Evolutionary conservation across 176 grass and related monocot species (phyloP).

Genomic region (Oryza coarctata): DNA sequence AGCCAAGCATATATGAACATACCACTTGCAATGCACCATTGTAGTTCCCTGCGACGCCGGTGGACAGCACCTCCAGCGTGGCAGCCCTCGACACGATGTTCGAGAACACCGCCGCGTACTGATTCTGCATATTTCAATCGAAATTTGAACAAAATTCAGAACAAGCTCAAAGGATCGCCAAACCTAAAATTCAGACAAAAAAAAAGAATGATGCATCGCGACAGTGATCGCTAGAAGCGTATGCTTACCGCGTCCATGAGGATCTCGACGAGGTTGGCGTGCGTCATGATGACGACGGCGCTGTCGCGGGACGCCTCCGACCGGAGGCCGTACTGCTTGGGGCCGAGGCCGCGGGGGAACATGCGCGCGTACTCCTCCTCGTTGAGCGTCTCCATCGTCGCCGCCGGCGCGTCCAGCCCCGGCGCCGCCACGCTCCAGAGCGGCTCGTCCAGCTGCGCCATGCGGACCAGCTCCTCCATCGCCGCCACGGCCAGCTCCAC

Average conservation of each 20-base stretch:
- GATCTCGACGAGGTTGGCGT: conserved; percentile 89
- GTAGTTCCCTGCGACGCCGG: conserved; percentile 85
- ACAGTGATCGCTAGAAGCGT: not conserved
- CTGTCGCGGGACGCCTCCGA: conserved; percentile 82
- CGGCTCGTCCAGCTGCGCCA: conserved; percentile 74
- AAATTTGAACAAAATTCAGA: not conserved
- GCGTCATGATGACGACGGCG: conserved; percentile 89
- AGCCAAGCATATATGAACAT: not conserved
- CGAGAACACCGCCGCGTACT: conserved; percentile 79
- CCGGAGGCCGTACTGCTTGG: conserved; percentile 70
- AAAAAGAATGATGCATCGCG: no score
- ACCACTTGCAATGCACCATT: conserved; percentile 96
- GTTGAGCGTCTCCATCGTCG: conserved; percentile 39
- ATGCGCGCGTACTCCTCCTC: conserved; percentile 80
- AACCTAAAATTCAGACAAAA: not conserved
- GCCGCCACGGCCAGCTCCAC: conserved; percentile 90
- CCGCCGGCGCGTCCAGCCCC: conserved; percentile 20
- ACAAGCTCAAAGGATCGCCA: not conserved
- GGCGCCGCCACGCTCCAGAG: conserved; percentile 42
- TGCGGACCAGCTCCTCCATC: conserved; percentile 91
- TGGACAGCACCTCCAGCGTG: conserved; percentile 83
- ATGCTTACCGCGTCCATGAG: conserved; percentile 90
- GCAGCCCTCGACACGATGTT: conserved; percentile 79
- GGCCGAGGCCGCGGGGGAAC: conserved; percentile 58
- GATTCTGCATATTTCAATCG: conserved; percentile 51